A percentile compares a stretch with the other conserved stretches of the same genome.
Evolutionary conservation across 1,284 basidiomycete genomes (phyloP).

Genomic region (Nidula niveotomentosa): DNA sequence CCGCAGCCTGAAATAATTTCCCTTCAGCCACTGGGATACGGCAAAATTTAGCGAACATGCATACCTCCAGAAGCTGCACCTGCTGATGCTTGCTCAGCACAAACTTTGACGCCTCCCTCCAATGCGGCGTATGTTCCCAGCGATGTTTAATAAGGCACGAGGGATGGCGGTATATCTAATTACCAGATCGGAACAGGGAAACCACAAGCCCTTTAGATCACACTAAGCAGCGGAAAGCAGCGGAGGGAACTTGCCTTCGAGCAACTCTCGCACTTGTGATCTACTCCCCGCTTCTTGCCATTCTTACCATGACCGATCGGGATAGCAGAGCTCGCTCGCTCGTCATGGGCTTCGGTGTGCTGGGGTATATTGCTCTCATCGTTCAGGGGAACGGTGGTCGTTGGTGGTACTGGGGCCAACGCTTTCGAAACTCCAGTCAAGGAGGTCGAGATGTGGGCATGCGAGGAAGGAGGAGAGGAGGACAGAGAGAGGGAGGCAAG

Average conservation of each 20-base stretch:
- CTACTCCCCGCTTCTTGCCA: conserved; percentile 75
- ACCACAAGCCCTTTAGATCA: too few species aligned
- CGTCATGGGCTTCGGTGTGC: conserved; percentile 6
- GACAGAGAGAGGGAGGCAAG: conserved; percentile 55
- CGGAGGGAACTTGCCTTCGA: conserved; percentile 62
- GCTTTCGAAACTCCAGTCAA: conserved; percentile 20
- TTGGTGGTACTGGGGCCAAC: conserved; percentile 12
- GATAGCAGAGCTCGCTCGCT: conserved; percentile 19
- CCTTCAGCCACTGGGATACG: too few species aligned
- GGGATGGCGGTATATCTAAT: conserved; percentile 89
- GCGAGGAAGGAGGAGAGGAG: conserved; percentile 39
- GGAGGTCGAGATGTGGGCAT: conserved; percentile 23
- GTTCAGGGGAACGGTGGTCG: conserved; percentile 16
- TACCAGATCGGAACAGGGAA: too few species aligned
- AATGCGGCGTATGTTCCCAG: conserved; percentile 97
- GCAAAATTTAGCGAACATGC: conserved; percentile 12
- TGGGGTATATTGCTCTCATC: conserved; percentile 16
- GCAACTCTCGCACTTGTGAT: conserved; percentile 92
- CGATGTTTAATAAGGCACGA: conserved; percentile 96
- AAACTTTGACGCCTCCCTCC: conserved; percentile 95
- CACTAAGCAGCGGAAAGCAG: not conserved
- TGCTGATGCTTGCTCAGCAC: conserved; percentile 97
- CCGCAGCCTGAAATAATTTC: conserved; percentile 67
- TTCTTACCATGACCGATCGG: conserved; percentile 42
- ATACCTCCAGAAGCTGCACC: conserved; percentile 91